Base-by-base conservation (phyloP, 108 stramenopile species). In the Ochromonas danica region DNA sequence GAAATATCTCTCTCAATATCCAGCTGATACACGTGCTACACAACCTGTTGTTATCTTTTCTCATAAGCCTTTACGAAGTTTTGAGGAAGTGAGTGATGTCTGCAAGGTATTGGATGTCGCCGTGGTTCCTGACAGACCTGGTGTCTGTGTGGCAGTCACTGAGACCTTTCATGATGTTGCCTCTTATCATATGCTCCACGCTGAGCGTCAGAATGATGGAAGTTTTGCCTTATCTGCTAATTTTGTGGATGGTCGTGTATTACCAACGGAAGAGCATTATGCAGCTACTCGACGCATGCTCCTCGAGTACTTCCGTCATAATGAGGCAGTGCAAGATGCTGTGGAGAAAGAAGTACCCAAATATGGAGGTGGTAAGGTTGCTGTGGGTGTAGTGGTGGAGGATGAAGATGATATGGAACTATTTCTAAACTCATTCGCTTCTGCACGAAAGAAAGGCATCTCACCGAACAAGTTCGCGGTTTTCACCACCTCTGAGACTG, bases 91-190 rank as follows among this genome's bases (percentile, higher is more conserved):
- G 36, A 14, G n/a, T 41, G 72, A 75, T 27, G 51, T 57, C 28
- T 75, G 72, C 72, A 75, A 75, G 40, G 72, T 75, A 3, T 10
- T 75, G 17, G 72, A 75, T 25, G 31, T 75, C 40, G 72, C 72
- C 3, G 31, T 75, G 17, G 72, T 75, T 10, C 72, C 72, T 10
- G 72, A 75, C 31, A 75, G 22, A 22, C 72, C 72, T 27, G 72
- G 72, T 36, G 51, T 75, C 14, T 75, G 72, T 75, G 72, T 75
- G 3, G 72, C 72, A 28, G 72, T 75, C 3, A 75, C 72, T 38
- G 72, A 75, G 31, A 75, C 72, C 31, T 75, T 42, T 41, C 72
- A 75, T 41, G 72, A 75, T 36, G 72, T 75, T 41, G 72, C 72
- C 17, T 75, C 72, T 27, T 75, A 75, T 36, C 72, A 75, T 41